Evolutionary conservation across 768 basidiomycete species (phyloP).

Genomic region (Mycena rebaudengoi): DNA sequence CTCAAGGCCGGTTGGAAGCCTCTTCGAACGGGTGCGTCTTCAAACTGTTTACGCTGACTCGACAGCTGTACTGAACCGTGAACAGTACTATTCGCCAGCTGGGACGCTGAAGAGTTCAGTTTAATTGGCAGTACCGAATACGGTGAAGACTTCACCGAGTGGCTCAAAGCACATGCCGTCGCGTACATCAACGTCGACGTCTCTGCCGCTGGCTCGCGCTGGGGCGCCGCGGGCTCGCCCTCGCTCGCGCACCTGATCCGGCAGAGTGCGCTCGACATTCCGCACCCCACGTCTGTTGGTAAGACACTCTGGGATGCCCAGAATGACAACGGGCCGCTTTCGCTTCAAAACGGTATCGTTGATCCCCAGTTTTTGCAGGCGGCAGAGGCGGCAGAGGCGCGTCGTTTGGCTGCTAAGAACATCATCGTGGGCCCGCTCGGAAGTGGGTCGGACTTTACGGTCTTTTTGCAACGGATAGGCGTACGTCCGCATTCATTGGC

Average conservation of each 20-base stretch:
- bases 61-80: slow-evolving; percentile 15
- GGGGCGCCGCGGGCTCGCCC: slow-evolving; percentile 61
- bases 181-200: slow-evolving; percentile 66
- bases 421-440: slow-evolving; percentile 74
- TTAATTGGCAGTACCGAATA: slow-evolving; percentile 76
- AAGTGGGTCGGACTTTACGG: slow-evolving; percentile 91
- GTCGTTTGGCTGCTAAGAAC: slow-evolving; percentile 41
- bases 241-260: slow-evolving; percentile 69
- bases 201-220: slow-evolving; percentile 66
- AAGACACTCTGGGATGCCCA: slow-evolving; percentile 69
- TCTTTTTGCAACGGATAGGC: slow-evolving; percentile 84
- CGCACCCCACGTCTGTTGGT: slow-evolving; percentile 60
- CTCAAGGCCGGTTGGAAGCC: slow-evolving; percentile 85
- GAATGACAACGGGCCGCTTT: slow-evolving; percentile 52
- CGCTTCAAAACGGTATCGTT: slow-evolving; percentile 38
- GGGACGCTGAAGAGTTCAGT: slow-evolving; percentile 80
- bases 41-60: neutral
- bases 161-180: slow-evolving; percentile 68
- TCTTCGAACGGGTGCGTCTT: slow-evolving; percentile 59
- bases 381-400: slow-evolving; percentile 47
- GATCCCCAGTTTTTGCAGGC: slow-evolving; percentile 53
- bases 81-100: slow-evolving; percentile 70
- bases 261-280: slow-evolving; percentile 59
- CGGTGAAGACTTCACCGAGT: slow-evolving; percentile 76
- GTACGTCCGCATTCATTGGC: slow-evolving; percentile 33